A percentile compares a stretch with the other conserved stretches of the same genome.
Conservation (phyloP, 2,329 filamentous ascomycete species). For the Rutstroemia sp. region DNA sequence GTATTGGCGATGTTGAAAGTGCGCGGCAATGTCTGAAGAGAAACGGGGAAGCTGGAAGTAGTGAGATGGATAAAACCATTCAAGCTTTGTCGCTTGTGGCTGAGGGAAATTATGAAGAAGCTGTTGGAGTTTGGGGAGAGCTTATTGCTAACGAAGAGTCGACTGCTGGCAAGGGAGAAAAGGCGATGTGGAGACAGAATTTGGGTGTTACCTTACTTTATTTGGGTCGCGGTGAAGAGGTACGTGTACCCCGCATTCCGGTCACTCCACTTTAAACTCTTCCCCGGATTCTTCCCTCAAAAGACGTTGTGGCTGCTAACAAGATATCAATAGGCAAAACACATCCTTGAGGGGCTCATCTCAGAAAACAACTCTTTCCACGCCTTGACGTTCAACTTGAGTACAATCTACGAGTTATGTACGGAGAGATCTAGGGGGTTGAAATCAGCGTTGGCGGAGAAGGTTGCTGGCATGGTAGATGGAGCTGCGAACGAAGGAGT, state of each 20-base stretch:
- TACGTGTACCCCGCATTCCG: constrained; percentile 31
- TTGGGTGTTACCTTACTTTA: constrained; percentile 80
- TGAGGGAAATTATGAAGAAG: constrained; percentile 62
- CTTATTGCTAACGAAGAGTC: constrained; percentile 33
- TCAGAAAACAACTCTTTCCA: constrained; percentile 60
- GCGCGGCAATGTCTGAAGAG: constrained; percentile 49
- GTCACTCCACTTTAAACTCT: neutral
- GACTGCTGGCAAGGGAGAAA: constrained; percentile 31
- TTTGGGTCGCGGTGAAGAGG: constrained; percentile 65
- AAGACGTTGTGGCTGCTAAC: neutral
- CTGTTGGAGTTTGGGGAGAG: constrained; percentile 52
- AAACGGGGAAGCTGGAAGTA: constrained; percentile 12
- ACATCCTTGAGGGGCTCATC: constrained; percentile 59
- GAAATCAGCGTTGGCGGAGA: constrained; percentile 66
- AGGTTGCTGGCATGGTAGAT: constrained; percentile 43
- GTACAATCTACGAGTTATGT: constrained; percentile 86
- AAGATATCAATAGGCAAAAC: constrained; percentile 44
- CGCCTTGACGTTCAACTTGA: constrained; percentile 79
- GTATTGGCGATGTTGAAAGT: constrained; percentile 67
- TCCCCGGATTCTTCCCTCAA: neutral
- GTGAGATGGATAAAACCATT: constrained; percentile 40
- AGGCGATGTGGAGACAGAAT: constrained; percentile 74
- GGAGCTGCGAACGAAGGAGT: neutral
- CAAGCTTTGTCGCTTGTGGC: constrained; percentile 69
- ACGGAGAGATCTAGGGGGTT: constrained; percentile 65